These are phyloP conservation scores for Harringtonia lauricola DNA, from an alignment of 2,329 filamentous ascomycete species.

Conservation along the genomic window DNA sequence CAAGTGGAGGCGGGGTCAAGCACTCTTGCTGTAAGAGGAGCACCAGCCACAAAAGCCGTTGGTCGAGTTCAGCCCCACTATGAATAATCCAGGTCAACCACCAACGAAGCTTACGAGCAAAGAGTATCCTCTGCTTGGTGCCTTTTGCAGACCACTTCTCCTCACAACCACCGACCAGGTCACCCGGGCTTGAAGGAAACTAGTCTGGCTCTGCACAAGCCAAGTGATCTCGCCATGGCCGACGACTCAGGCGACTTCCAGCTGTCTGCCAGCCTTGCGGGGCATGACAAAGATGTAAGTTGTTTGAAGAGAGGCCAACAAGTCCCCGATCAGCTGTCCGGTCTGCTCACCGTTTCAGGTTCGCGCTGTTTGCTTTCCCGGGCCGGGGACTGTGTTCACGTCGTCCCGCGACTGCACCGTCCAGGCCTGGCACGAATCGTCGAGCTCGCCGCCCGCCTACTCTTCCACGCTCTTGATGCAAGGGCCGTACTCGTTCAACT, in stretches of 20 bases:
- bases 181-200: too few relatives aligned
- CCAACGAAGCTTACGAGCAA: too few relatives aligned
- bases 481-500: conserved; percentile 79
- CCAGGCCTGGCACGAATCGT: conserved; percentile 66
- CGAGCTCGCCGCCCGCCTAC: conserved; percentile 51
- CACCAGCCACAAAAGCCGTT: not conserved
- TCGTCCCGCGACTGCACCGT: conserved; percentile 89
- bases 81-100: not conserved
- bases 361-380: conserved; percentile 71
- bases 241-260: conserved; percentile 69
- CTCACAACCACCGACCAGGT: too few relatives aligned
- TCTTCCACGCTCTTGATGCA: conserved; percentile 70
- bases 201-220: too few relatives aligned
- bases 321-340: too few relatives aligned
- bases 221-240: conserved; percentile 2
- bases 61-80: not conserved
- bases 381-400: conserved; percentile 58
- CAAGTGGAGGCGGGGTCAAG: too few relatives aligned
- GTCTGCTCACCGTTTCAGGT: conserved; percentile 45
- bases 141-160: too few relatives aligned
- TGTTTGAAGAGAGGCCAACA: not conserved
- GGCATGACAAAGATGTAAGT: conserved; percentile 87
- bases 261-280: conserved; percentile 79
- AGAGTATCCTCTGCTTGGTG: not conserved
- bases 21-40: too few relatives aligned